phyloP scores from a whole-genome alignment of 106 monocot genomes.

The Chionographis japonica region DNA sequence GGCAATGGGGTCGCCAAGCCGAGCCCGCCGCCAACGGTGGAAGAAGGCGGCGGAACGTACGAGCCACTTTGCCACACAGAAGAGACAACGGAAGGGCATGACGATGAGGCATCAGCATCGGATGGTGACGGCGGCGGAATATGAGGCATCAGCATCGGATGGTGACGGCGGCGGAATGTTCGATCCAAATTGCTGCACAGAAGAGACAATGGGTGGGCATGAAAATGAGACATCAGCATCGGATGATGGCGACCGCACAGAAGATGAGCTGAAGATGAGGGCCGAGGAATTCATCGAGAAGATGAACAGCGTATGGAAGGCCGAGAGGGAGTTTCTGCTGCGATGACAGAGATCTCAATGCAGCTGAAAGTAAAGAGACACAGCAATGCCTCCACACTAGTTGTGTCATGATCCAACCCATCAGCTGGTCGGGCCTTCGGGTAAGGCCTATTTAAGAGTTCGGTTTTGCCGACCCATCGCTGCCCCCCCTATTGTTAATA shows the following conservation, averaged over 20 bases:
- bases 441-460: no score
- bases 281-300: constrained; percentile 31
- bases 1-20: not conserved
- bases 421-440: no score
- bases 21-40: not conserved
- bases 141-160: no score
- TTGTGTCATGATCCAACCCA: no score
- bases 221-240: not conserved
- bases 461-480: no score
- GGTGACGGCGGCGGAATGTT: not conserved
- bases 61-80: not conserved
- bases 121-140: not conserved
- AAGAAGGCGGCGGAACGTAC: not conserved
- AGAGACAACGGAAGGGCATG: not conserved
- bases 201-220: not conserved
- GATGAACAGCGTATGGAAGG: constrained; percentile 33
- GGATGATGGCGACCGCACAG: not conserved
- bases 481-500: no score
- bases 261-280: constrained; percentile 25
- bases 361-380: no score
- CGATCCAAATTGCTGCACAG: not conserved
- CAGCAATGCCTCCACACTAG: no score
- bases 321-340: constrained; percentile 6
- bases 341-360: no score
- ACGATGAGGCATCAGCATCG: not conserved